Percentiles rank a stretch among this genome's conserved stretches.
Evolutionary conservation across 768 basidiomycete species (phyloP).

Genomic region (Saitozyma podzolica): DNA sequence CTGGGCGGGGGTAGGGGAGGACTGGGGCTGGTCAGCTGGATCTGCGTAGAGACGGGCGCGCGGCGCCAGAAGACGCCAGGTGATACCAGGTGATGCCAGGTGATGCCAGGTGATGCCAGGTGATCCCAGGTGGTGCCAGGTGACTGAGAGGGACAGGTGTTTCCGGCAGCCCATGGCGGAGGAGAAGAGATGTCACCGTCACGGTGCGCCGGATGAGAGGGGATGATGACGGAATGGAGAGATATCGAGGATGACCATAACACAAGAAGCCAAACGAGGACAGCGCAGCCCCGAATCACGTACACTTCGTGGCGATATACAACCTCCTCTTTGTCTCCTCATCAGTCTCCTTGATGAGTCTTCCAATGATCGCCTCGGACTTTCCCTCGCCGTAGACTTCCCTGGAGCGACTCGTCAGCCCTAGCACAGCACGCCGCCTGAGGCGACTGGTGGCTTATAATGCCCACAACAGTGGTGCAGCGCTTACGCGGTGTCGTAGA

Average conservation of each 20-base stretch:
- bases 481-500: conserved; percentile 49
- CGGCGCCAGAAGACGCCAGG: not conserved
- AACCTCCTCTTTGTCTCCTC: conserved; percentile 38
- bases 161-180: not conserved
- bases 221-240: not conserved
- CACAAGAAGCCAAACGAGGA: too few relatives aligned
- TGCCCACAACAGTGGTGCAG: not conserved
- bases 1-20: conserved; percentile 35
- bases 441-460: not conserved
- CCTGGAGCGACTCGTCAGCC: conserved; percentile 8
- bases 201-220: too few relatives aligned
- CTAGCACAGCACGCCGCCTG: too few relatives aligned
- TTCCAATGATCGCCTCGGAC: conserved; percentile 46
- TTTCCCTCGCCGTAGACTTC: conserved; percentile 48
- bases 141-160: not conserved
- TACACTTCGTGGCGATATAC: conserved; percentile 50
- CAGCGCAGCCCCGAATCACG: conserved; percentile 2
- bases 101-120: too few relatives aligned
- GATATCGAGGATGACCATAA: not conserved
- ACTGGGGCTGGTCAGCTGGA: conserved; percentile 11
- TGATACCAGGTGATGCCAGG: too few relatives aligned
- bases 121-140: not conserved
- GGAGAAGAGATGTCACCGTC: not conserved
- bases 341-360: conserved; percentile 40
- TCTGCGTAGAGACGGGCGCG: not conserved